A percentile compares a stretch with the other conserved stretches of the same genome.
phyloP scores from a whole-genome alignment of 2,329 filamentous ascomycete genomes.

The Tympanopsis confertula region DNA sequence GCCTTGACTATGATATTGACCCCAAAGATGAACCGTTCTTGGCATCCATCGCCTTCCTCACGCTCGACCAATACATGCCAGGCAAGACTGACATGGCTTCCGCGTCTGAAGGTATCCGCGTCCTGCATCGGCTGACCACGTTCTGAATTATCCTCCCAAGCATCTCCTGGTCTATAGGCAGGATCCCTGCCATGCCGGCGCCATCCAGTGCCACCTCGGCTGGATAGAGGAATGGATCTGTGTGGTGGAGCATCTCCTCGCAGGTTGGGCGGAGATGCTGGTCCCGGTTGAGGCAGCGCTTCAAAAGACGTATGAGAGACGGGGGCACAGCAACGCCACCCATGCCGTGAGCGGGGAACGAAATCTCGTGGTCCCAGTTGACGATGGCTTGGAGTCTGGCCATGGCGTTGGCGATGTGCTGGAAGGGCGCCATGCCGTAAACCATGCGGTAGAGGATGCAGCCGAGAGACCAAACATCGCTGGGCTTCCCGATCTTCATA shows the following conservation, averaged over 20 bases:
- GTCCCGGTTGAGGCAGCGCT: slow-evolving; percentile 50
- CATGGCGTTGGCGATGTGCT: slow-evolving; percentile 79
- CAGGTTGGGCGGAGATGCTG: slow-evolving; percentile 52
- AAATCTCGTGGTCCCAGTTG: slow-evolving; percentile 62
- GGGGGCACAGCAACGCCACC: slow-evolving; percentile 51
- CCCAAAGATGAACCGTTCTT: too few relatives aligned
- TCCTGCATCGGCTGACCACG: slow-evolving; percentile 45
- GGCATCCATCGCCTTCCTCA: slow-evolving; percentile 39
- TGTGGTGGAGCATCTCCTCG: slow-evolving; percentile 43
- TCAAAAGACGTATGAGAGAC: slow-evolving; percentile 48
- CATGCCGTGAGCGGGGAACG: slow-evolving; percentile 59
- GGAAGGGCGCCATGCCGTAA: slow-evolving; percentile 92
- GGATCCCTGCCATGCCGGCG: slow-evolving; percentile 19
- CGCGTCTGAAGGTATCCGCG: slow-evolving; percentile 44
- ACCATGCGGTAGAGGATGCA: slow-evolving; percentile 98
- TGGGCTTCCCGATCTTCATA: slow-evolving; percentile 92
- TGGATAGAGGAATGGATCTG: slow-evolving; percentile 55
- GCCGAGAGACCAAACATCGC: slow-evolving; percentile 89
- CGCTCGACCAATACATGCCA: slow-evolving; percentile 47
- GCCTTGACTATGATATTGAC: too few relatives aligned
- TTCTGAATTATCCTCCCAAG: slow-evolving; percentile 51
- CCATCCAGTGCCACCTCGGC: slow-evolving; percentile 30
- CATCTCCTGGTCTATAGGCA: slow-evolving; percentile 52
- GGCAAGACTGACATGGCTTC: slow-evolving; percentile 46
- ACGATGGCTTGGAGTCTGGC: slow-evolving; percentile 78